phyloP scores from a whole-genome alignment of 331 rosid species.

The Erythrophleum ivorense region DNA sequence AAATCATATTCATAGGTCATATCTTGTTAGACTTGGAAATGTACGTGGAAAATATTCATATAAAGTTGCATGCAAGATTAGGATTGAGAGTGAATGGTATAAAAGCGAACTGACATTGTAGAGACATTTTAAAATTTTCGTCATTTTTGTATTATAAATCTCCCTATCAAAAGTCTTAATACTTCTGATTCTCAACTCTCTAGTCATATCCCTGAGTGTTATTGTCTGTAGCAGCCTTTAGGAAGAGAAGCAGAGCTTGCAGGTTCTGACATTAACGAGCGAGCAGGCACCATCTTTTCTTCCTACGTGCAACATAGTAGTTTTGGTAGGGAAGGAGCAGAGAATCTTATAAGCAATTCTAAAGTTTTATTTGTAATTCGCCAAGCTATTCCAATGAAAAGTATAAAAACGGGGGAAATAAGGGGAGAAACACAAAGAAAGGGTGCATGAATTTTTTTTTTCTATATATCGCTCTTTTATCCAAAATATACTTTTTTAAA shows the following conservation, averaged over 20 bases:
- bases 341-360: too few species aligned
- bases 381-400: too few species aligned
- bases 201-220: constrained; percentile 21
- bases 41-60: constrained; percentile 26
- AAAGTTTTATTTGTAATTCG: too few species aligned
- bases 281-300: constrained; percentile 40
- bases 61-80: constrained; percentile 18
- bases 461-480: too few species aligned
- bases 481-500: too few species aligned
- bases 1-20: not conserved
- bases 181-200: not conserved
- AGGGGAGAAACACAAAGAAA: too few species aligned
- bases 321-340: too few species aligned
- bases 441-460: too few species aligned
- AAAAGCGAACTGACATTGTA: not conserved
- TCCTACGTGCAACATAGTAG: constrained; percentile 6
- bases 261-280: constrained; percentile 33
- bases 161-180: not conserved
- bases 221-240: constrained; percentile 36
- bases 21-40: not conserved
- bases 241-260: constrained; percentile 33
- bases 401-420: too few species aligned
- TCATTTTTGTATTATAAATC: not conserved
- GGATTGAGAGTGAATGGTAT: not conserved
- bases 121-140: not conserved